A percentile compares a stretch with the other conserved stretches of the same genome.
These are phyloP conservation scores for Crataegus laevigata DNA, from an alignment of 306 rosid species.

Conservation along the genomic window DNA sequence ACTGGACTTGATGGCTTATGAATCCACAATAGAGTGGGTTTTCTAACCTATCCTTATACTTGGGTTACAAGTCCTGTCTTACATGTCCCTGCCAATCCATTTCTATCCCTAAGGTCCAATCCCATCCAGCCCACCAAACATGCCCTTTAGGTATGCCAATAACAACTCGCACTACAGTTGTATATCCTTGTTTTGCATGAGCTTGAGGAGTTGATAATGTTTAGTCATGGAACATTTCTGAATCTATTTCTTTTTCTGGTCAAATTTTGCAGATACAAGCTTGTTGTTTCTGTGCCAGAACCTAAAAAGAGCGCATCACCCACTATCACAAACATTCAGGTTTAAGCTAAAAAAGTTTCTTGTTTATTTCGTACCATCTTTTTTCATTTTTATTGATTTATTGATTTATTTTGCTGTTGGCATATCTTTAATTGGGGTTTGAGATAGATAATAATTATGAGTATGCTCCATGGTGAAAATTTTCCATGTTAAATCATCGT, in stretches of 20 bases:
- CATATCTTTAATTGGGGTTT: neutral
- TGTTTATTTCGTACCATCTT: neutral
- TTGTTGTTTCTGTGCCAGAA: conserved; percentile 85
- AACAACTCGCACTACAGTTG: neutral
- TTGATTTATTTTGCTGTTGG: neutral
- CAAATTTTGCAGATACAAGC: conserved; percentile 69
- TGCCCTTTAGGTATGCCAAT: neutral
- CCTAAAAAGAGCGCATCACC: conserved; percentile 86
- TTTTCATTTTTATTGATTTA: neutral
- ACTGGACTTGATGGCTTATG: too few species aligned
- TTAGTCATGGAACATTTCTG: neutral
- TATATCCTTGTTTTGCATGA: neutral
- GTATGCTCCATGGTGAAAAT: neutral
- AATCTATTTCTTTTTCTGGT: conserved; percentile 1
- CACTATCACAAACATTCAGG: conserved; percentile 89
- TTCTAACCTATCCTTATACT: too few species aligned
- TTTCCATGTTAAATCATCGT: neutral
- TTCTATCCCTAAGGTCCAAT: too few species aligned
- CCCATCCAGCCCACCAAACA: too few species aligned
- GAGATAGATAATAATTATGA: neutral
- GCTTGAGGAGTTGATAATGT: neutral
- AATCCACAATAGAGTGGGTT: too few species aligned
- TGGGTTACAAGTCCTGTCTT: too few species aligned
- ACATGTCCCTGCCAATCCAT: too few species aligned
- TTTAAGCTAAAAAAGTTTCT: neutral